Conservation (phyloP, 2,329 filamentous ascomycete genomes). For the Leptographium galeiforme region DNA sequence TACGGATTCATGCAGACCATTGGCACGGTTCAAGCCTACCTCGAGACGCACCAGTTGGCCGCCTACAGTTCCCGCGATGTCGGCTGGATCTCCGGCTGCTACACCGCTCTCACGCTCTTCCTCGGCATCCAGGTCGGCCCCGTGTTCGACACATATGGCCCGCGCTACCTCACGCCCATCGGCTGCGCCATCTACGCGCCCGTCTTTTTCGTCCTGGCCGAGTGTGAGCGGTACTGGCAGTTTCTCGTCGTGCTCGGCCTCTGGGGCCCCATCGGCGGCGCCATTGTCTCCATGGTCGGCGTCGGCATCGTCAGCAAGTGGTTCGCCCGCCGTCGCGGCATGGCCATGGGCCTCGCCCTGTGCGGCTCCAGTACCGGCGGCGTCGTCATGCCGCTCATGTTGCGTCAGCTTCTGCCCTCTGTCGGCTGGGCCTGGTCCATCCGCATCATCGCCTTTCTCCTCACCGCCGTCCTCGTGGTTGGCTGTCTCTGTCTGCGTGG, state of each 20-base stretch:
- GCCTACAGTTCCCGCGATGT: conserved; percentile 28
- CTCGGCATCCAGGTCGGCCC: conserved; percentile 34
- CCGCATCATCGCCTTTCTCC: conserved; percentile 18
- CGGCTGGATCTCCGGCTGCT: conserved; percentile 34
- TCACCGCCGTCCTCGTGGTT: conserved; percentile 14
- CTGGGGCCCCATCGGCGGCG: conserved; percentile 26
- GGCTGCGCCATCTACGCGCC: conserved; percentile 23
- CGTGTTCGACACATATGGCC: conserved; percentile 33
- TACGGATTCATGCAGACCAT: conserved; percentile 29
- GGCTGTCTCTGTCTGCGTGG: conserved; percentile 3
- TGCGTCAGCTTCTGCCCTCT: conserved; percentile 16
- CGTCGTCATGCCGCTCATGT: conserved; percentile 20
- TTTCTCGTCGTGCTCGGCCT: conserved; percentile 31
- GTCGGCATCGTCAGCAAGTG: conserved; percentile 20
- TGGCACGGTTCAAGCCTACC: conserved; percentile 33
- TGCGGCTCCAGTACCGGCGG: conserved; percentile 15
- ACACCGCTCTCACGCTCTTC: conserved; percentile 29
- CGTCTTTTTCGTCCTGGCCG: conserved; percentile 30
- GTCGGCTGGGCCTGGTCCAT: conserved; percentile 23
- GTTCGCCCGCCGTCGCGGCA: conserved; percentile 13
- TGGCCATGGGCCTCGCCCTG: conserved; percentile 15
- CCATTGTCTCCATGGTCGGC: conserved; percentile 22
- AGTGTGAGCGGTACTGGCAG: conserved; percentile 34
- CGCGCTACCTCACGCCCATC: conserved; percentile 23
- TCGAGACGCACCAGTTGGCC: conserved; percentile 28